Conservation (phyloP, 75 land plant species). For the Selaginella moellendorffii region DNA sequence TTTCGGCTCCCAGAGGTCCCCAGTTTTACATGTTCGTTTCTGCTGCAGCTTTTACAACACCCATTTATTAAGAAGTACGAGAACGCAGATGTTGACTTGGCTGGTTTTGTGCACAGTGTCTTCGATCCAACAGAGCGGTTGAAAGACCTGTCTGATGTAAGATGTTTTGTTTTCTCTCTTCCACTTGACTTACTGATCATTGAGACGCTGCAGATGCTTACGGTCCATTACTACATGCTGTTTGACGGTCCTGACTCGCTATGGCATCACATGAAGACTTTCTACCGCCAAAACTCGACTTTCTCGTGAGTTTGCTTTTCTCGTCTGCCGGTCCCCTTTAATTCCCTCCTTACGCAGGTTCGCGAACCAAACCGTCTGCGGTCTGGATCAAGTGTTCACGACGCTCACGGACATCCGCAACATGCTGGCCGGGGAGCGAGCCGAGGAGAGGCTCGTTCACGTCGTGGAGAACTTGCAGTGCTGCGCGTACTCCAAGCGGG, state of each 20-base stretch:
- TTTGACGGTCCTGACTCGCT: constrained; percentile 74
- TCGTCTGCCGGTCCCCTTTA: too few species aligned
- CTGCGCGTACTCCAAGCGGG: constrained; percentile 61
- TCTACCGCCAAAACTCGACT: constrained; percentile 49
- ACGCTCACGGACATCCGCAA: constrained; percentile 40
- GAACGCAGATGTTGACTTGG: constrained; percentile 47
- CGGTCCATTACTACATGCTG: constrained; percentile 90
- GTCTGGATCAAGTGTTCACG: constrained; percentile 50
- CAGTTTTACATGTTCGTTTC: background rate
- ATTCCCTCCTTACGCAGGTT: too few species aligned
- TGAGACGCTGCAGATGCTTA: constrained; percentile 55
- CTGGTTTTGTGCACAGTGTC: constrained; percentile 61
- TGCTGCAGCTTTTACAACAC: constrained; percentile 83
- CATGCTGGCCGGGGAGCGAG: constrained; percentile 64
- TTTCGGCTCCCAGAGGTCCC: background rate
- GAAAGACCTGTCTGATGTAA: constrained; percentile 91
- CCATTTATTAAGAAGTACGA: constrained; percentile 83
- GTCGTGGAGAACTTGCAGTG: constrained; percentile 88
- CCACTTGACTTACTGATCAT: background rate
- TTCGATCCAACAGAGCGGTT: constrained; percentile 83
- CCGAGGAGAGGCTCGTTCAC: constrained; percentile 76
- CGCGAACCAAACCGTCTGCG: constrained; percentile 43
- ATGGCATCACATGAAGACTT: constrained; percentile 64
- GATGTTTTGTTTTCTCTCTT: constrained; percentile 3
- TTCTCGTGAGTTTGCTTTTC: constrained; percentile 63